Evolutionary conservation across 495 filamentous ascomycete genomes (phyloP).

Genomic region (Penicillium cosmopolitanum): DNA sequence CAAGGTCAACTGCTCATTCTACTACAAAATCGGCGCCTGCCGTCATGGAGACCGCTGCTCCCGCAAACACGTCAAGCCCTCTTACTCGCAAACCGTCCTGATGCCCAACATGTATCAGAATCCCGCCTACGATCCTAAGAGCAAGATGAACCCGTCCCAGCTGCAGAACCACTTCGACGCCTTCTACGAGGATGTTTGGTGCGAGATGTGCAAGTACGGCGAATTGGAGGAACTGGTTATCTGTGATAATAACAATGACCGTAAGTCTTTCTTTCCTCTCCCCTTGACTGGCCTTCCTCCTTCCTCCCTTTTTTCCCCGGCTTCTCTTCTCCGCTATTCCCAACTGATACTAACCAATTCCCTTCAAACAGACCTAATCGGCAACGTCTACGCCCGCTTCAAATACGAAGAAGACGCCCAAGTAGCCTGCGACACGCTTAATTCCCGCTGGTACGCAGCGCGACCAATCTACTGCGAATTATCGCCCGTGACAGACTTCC

Average conservation of each 20-base stretch:
- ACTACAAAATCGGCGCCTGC: conserved; percentile 98
- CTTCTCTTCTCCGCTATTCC: too few species aligned
- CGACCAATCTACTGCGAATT: conserved; percentile 98
- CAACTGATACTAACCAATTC: neutral
- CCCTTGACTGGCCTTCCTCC: too few species aligned
- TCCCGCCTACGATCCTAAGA: conserved; percentile 95
- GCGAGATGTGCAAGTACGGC: conserved; percentile 96
- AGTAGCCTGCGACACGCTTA: conserved; percentile 88
- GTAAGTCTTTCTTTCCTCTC: conserved; percentile 59
- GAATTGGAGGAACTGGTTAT: conserved; percentile 89
- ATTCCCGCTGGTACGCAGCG: conserved; percentile 95
- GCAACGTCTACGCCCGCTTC: conserved; percentile 99
- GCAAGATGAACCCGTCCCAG: conserved; percentile 91
- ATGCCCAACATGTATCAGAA: conserved; percentile 99
- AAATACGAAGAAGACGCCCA: conserved; percentile 99
- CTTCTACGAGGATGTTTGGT: conserved; percentile 99
- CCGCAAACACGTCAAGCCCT: conserved; percentile 98
- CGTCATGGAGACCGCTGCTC: conserved; percentile 97
- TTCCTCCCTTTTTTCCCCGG: too few species aligned
- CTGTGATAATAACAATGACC: conserved; percentile 96
- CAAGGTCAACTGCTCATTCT: conserved; percentile 86
- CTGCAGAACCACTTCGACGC: conserved; percentile 99
- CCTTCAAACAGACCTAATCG: conserved; percentile 78
- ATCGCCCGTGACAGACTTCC: conserved; percentile 95
- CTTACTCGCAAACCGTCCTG: conserved; percentile 95